These are phyloP conservation scores for Austroboletus novae-zelandiae DNA, from an alignment of 1,284 basidiomycete species.

Conservation along the genomic window DNA sequence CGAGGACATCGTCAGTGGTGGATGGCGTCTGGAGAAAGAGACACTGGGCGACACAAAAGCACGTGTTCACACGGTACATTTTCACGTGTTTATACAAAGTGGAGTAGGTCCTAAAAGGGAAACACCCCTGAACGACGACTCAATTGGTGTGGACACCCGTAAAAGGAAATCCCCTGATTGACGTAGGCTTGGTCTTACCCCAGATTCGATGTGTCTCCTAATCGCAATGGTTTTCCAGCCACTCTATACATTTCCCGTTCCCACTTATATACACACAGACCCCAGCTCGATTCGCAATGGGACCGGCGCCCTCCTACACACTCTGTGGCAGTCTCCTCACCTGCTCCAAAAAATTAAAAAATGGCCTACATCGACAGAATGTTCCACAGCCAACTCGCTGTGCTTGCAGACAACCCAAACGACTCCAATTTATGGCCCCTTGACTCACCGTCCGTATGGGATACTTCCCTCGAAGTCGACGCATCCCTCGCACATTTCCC, in stretches of 20 bases:
- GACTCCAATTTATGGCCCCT: conserved; percentile 8
- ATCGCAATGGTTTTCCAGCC: conserved; percentile 6
- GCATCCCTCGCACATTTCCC: neutral
- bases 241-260: conserved; percentile 13
- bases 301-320: neutral
- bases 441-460: neutral
- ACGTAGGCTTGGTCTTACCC: neutral
- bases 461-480: neutral
- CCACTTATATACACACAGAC: conserved; percentile 4
- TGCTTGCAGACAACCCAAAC: conserved; percentile 7
- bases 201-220: neutral
- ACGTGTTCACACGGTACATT: conserved; percentile 1
- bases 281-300: too few species aligned
- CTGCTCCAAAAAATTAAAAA: neutral
- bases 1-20: conserved; percentile 10
- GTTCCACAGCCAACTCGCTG: conserved; percentile 21
- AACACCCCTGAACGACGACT: too few species aligned
- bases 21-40: conserved; percentile 1
- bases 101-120: too few species aligned
- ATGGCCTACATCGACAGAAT: conserved; percentile 28
- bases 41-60: neutral
- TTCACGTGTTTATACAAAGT: conserved; percentile 23
- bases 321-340: conserved; percentile 13
- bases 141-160: neutral
- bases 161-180: conserved; percentile 10